These are phyloP conservation scores for Serendipita sp. DNA, from an alignment of 768 basidiomycete genomes.

Conservation along the genomic window DNA sequence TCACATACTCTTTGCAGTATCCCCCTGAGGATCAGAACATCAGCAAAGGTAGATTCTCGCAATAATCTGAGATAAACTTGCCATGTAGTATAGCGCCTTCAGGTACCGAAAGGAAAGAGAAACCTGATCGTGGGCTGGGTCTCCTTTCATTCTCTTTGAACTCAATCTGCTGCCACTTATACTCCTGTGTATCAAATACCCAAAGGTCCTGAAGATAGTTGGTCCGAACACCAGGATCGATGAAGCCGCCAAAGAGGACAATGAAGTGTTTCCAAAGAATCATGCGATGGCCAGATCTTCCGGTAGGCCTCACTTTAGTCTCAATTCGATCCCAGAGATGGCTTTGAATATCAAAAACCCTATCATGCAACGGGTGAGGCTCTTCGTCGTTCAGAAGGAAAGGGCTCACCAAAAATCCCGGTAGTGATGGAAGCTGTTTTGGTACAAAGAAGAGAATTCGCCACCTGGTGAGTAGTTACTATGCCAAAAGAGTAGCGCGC, in stretches of 20 bases:
- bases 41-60: not conserved
- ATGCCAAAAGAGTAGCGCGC: not conserved
- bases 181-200: conserved; percentile 75
- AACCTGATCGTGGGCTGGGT: conserved; percentile 69
- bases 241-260: conserved; percentile 80
- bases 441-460: conserved; percentile 71
- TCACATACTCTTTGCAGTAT: conserved; percentile 78
- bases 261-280: conserved; percentile 79
- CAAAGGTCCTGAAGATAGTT: conserved; percentile 73
- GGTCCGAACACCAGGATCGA: conserved; percentile 71
- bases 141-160: conserved; percentile 52
- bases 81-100: conserved; percentile 77
- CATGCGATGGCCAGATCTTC: conserved; percentile 79
- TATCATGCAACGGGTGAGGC: not conserved
- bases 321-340: conserved; percentile 83
- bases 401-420: conserved; percentile 60
- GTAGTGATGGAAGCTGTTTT: conserved; percentile 78
- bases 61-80: conserved; percentile 15
- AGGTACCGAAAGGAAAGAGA: conserved; percentile 62
- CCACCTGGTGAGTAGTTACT: conserved; percentile 34
- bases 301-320: conserved; percentile 63
- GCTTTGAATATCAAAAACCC: conserved; percentile 53
- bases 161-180: conserved; percentile 69
- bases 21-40: conserved; percentile 36
- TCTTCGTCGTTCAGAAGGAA: not conserved